These are phyloP conservation scores for Dacryopinax spathularia DNA, from an alignment of 768 basidiomycete genomes.

Conservation along the genomic window DNA sequence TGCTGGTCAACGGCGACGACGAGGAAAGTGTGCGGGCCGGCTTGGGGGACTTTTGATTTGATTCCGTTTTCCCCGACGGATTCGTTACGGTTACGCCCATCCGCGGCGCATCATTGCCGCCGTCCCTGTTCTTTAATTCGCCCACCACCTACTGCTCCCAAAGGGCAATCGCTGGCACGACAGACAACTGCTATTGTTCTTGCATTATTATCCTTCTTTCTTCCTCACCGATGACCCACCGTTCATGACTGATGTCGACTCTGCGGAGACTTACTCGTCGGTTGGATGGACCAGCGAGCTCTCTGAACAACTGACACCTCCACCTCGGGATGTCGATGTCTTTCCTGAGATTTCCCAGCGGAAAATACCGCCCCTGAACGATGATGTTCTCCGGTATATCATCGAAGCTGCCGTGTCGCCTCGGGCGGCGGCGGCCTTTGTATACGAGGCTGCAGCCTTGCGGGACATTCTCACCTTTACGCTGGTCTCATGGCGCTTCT, in stretches of 20 bases:
- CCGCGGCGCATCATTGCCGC: slow-evolving; percentile 2
- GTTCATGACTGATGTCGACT: neutral
- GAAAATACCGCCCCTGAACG: neutral
- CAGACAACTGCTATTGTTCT: too few relatives aligned
- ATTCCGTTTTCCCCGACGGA: neutral
- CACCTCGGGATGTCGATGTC: neutral
- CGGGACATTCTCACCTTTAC: neutral
- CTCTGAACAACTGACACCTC: too few relatives aligned
- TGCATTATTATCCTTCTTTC: neutral
- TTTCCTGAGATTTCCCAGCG: too few relatives aligned
- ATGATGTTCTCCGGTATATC: neutral
- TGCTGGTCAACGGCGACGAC: neutral
- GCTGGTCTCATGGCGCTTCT: neutral
- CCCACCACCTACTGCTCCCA: too few relatives aligned
- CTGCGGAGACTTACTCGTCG: neutral
- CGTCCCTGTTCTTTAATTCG: too few relatives aligned
- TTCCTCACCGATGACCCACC: neutral
- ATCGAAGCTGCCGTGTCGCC: neutral
- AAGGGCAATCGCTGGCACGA: too few relatives aligned
- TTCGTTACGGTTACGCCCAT: neutral
- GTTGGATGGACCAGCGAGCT: neutral
- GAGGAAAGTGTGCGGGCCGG: neutral
- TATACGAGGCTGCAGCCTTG: neutral
- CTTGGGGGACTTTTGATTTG: neutral
- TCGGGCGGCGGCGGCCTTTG: neutral